Conservation (phyloP, 345 rosid species). For the Brassica rapa region DNA sequence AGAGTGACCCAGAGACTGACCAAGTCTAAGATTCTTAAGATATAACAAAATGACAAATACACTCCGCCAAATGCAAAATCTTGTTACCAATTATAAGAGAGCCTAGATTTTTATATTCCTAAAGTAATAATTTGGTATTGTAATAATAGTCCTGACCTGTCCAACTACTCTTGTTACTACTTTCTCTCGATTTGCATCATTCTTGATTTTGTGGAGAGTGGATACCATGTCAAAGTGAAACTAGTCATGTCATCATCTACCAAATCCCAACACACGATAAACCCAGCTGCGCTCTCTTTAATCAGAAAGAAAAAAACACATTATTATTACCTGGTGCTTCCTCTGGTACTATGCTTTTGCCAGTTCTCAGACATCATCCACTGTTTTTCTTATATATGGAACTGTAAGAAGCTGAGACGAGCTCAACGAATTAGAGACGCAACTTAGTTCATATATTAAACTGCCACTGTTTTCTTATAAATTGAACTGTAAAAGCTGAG, state of each 20-base stretch:
- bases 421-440: constrained; percentile 10
- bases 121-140: constrained; percentile 14
- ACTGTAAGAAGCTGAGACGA: constrained; percentile 1
- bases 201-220: neutral
- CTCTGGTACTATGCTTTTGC: constrained; percentile 6
- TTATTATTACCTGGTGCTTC: constrained; percentile 11
- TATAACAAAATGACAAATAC: constrained; percentile 27
- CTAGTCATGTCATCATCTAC: constrained; percentile 22
- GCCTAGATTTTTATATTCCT: neutral
- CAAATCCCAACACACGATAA: constrained; percentile 18
- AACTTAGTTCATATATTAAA: constrained; percentile 24
- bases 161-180: constrained; percentile 31
- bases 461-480: constrained; percentile 21
- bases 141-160: constrained; percentile 24
- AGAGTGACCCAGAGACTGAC: constrained; percentile 27
- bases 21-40: constrained; percentile 25
- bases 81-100: neutral
- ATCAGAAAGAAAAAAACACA: neutral
- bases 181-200: constrained; percentile 15
- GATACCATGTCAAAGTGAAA: constrained; percentile 27
- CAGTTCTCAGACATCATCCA: constrained; percentile 11
- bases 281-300: neutral
- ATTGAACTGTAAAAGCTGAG: constrained; percentile 11
- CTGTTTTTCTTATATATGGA: neutral
- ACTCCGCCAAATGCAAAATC: constrained; percentile 15